phyloP scores from a whole-genome alignment of 148 eudicot species.

The Chenopodium berlandieri region DNA sequence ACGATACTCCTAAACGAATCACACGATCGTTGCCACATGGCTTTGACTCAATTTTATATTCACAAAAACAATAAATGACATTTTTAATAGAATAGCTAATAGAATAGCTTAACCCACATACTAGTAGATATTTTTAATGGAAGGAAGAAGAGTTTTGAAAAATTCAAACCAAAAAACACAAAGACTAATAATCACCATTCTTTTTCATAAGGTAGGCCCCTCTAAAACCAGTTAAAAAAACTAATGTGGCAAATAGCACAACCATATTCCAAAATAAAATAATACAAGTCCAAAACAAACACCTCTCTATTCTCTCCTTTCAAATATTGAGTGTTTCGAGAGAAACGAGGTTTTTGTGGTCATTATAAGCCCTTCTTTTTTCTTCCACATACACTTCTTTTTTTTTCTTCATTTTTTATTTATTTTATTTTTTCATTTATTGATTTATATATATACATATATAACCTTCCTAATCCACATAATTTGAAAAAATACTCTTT shows the following conservation, averaged over 20 bases:
- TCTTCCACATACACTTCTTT: neutral
- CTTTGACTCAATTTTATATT: no score
- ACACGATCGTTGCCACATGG: no score
- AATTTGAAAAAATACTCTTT: neutral
- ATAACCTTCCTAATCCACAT: neutral
- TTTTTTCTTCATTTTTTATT: no score
- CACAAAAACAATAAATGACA: no score
- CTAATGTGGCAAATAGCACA: conserved; percentile 12
- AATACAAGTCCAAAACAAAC: neutral
- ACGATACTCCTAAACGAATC: no score
- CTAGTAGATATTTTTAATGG: no score
- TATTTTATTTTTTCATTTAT: no score
- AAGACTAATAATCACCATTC: no score
- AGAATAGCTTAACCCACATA: no score
- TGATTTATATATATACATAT: neutral
- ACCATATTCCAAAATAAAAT: neutral
- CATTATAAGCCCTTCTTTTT: neutral
- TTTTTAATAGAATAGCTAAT: no score
- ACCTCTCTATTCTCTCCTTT: neutral
- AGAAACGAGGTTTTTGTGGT: conserved; percentile 33
- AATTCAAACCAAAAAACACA: neutral
- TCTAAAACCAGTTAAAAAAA: neutral
- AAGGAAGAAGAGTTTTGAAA: neutral
- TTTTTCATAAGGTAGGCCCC: no score
- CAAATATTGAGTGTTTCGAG: conserved; percentile 12